A percentile compares a stretch with the other conserved stretches of the same genome.
Conservation (phyloP, 306 rosid genomes). For the Inga oerstediana region DNA sequence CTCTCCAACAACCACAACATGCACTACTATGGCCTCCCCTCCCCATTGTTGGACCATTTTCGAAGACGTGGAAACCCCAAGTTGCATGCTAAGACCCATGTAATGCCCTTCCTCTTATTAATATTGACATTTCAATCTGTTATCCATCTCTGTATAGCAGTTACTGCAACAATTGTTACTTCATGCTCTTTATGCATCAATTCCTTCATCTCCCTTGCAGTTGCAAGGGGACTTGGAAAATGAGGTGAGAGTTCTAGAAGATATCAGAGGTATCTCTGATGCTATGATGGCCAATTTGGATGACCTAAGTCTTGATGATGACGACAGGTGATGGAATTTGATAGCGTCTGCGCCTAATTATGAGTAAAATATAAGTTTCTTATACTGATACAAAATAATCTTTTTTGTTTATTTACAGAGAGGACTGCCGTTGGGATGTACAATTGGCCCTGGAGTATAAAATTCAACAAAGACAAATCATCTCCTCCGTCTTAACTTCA, state of each 20-base stretch:
- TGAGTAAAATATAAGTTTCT: constrained; percentile 8
- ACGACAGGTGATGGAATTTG: constrained; percentile 54
- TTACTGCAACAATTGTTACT: neutral
- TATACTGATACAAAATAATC: neutral
- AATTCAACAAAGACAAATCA: constrained; percentile 56
- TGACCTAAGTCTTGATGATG: constrained; percentile 53
- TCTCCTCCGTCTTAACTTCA: constrained; percentile 58
- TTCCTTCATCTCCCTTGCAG: constrained; percentile 44
- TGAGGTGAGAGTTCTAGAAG: constrained; percentile 68
- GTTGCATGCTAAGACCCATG: constrained; percentile 50
- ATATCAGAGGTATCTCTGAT: constrained; percentile 49
- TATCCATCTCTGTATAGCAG: constrained; percentile 3
- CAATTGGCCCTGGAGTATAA: constrained; percentile 63
- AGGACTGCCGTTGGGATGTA: constrained; percentile 57
- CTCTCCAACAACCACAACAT: constrained; percentile 55
- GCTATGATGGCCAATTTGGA: constrained; percentile 58
- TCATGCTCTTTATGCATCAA: neutral
- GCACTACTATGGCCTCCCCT: constrained; percentile 75
- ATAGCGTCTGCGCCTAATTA: neutral
- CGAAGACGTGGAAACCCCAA: constrained; percentile 52
- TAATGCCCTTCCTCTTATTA: constrained; percentile 42
- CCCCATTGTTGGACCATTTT: constrained; percentile 69
- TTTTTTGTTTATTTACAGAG: constrained; percentile 43
- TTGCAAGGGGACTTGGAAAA: constrained; percentile 67
- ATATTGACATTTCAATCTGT: constrained; percentile 7